Evolutionary conservation across 257 asterid species (phyloP), one percentile per base, ranked within the genome.

Genomic region (Solanum ahanhuiri): DNA sequence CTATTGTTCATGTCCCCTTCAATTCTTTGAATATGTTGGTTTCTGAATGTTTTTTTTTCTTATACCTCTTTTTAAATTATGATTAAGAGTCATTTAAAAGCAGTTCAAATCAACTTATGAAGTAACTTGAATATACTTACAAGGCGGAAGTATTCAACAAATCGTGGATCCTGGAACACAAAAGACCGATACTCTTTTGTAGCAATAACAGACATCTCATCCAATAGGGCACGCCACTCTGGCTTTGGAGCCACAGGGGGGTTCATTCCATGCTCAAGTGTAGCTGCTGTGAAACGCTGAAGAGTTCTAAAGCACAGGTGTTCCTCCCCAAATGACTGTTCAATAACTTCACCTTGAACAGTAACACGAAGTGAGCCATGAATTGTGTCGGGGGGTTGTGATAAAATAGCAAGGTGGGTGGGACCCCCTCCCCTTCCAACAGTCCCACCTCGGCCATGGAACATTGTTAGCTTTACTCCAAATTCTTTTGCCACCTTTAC

Each of bases 391-490:
- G 98, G 99, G 51, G 99, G 99, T 91, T 96, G 99, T 83, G 99
- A 96, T 90, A 96, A 87, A 81, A 96, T 95, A 60, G 99, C 99
- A 85, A 96, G 96, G 89, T 96, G 99, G 6, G 99, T 96, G 9
- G 99, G 99, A 39, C 99, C 99, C 0, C 99, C 99, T 86, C 99
- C 99, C 86, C 99, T 81, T 48, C 98, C 98, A 14, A 95, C 98
- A 0, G 99, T 96, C 87, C 98, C 98, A 30, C 98, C 98, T 57
- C 99, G 91, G 4, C 99, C 99, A 76, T 95, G 98, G 82, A 96
- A 96, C 96, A 96, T 96, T 0, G 98, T 95, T 34, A 96, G 94
- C 92, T 96, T 95, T 33, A 96, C 96, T 5, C 98, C 98, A 35
- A 64, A 94, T 75, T 96, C 89, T 81, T 95, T 96, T 0, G 99